Percentiles rank a stretch among this genome's conserved stretches.
Conservation (phyloP, 2,329 filamentous ascomycete species). For the Ophiostoma australiae region DNA sequence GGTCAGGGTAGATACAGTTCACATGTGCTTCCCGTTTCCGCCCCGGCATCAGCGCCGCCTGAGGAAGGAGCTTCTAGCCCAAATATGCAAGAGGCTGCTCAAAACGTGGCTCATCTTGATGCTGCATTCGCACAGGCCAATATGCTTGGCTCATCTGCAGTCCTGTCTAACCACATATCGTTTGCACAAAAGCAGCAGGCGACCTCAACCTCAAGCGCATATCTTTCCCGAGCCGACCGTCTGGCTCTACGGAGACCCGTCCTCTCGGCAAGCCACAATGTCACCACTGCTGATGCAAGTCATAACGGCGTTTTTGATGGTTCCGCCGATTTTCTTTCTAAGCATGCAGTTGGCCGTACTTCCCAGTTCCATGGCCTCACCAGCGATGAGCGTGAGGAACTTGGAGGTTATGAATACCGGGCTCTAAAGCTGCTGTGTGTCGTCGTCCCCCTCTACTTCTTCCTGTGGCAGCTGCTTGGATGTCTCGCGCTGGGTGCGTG, state of each 20-base stretch:
- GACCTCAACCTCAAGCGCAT: not conserved
- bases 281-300: not conserved
- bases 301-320: not conserved
- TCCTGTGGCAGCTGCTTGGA: conserved; percentile 55
- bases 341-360: conserved; percentile 45
- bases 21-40: not conserved
- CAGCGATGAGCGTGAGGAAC: conserved; percentile 49
- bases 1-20: not conserved
- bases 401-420: conserved; percentile 61
- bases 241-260: not conserved
- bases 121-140: not conserved
- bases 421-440: conserved; percentile 56
- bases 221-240: not conserved
- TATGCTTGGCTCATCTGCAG: not conserved
- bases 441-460: conserved; percentile 57
- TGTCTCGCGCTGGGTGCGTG: conserved; percentile 58
- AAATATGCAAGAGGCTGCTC: not conserved
- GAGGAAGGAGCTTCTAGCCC: not conserved
- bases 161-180: not conserved
- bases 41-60: not conserved
- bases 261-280: not conserved
- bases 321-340: conserved; percentile 33
- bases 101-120: not conserved
- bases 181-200: not conserved
- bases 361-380: conserved; percentile 52